These are phyloP conservation scores for Stromatinia cepivora DNA, from an alignment of 2,329 filamentous ascomycete species.

Conservation along the genomic window DNA sequence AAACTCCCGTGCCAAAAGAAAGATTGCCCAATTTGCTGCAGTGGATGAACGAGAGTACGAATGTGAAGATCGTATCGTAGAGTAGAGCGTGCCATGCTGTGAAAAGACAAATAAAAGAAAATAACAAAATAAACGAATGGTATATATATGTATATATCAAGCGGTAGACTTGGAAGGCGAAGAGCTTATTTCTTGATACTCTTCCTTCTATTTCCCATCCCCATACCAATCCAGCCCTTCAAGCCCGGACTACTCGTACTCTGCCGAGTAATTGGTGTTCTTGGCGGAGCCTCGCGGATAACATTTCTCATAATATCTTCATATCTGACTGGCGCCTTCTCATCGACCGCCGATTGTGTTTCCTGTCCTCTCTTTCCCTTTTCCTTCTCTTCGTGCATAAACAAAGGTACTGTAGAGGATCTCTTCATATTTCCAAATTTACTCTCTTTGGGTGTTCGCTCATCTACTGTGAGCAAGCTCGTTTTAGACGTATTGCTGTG, in stretches of 20 bases:
- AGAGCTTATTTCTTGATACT: conserved; percentile 26
- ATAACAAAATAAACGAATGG: background rate
- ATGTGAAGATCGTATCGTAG: conserved; percentile 10
- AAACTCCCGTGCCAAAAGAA: conserved; percentile 1
- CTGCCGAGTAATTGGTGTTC: conserved; percentile 1
- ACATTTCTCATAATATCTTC: conserved; percentile 32
- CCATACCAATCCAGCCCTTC: conserved; percentile 18
- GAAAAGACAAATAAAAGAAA: conserved; percentile 13
- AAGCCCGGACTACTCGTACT: conserved; percentile 12
- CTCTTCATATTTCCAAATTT: conserved; percentile 18
- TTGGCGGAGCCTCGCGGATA: conserved; percentile 27
- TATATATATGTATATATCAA: background rate
- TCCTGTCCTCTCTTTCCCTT: background rate
- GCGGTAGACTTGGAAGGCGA: background rate
- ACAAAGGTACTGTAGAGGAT: conserved; percentile 12
- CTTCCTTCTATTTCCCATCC: conserved; percentile 29
- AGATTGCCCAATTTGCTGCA: background rate
- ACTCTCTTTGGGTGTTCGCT: conserved; percentile 14
- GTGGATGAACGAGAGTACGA: conserved; percentile 11
- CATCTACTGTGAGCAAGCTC: conserved; percentile 14
- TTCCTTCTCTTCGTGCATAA: background rate
- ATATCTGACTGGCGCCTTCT: conserved; percentile 27
- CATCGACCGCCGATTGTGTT: conserved; percentile 17
- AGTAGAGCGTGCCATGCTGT: background rate
- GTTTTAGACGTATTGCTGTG: conserved; percentile 18